Evolutionary conservation across 129 eudicot species (phyloP).

Genomic region (Chrysanthemum seticuspe): DNA sequence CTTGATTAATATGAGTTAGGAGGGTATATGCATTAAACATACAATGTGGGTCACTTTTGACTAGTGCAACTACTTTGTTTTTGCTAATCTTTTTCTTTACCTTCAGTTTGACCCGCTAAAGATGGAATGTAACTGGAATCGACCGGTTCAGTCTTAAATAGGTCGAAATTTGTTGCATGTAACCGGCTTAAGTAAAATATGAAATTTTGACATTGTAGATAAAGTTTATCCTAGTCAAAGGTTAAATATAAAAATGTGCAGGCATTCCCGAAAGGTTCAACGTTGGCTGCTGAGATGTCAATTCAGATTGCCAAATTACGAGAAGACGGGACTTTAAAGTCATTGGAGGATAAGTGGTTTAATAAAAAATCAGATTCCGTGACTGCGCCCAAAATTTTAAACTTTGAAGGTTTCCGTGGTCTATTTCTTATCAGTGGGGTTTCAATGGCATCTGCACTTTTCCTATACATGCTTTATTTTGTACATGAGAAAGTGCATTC

Average conservation of each 20-base stretch:
- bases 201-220: background rate
- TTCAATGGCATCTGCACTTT: conserved; percentile 18
- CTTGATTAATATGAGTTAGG: background rate
- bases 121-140: too few relatives aligned
- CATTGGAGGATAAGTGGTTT: conserved; percentile 38
- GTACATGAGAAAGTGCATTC: conserved; percentile 10
- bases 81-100: too few relatives aligned
- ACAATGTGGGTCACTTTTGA: background rate
- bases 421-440: conserved; percentile 12
- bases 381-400: background rate
- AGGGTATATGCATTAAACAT: background rate
- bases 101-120: too few relatives aligned
- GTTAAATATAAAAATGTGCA: background rate
- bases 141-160: too few relatives aligned
- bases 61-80: background rate
- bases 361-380: background rate
- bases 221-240: background rate
- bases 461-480: background rate
- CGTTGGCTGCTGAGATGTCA: conserved; percentile 32
- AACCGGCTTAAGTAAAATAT: too few relatives aligned
- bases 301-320: conserved; percentile 35
- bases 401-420: conserved; percentile 10
- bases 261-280: conserved; percentile 44
- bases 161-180: too few relatives aligned
- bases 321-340: conserved; percentile 37